phyloP scores from a whole-genome alignment of 2,329 filamentous ascomycete genomes.

The Malbranchea zuffiana region DNA sequence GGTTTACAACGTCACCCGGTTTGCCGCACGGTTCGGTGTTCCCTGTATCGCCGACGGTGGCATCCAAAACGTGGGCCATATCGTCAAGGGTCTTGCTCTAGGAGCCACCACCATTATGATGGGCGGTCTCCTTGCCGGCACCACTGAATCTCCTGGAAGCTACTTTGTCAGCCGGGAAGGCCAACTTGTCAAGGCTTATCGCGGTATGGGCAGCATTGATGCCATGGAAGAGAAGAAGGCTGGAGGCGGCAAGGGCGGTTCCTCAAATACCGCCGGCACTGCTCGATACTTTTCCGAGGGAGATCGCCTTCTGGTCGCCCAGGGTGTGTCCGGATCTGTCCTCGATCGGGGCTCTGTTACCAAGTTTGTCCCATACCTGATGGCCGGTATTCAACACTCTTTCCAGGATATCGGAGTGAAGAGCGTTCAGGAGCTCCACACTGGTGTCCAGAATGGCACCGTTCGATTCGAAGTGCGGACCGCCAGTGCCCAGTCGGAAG shows the following conservation, averaged over 20 bases:
- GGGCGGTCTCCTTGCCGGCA: constrained; percentile 93
- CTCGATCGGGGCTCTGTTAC: constrained; percentile 59
- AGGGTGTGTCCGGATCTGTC: constrained; percentile 75
- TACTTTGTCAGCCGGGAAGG: constrained; percentile 95
- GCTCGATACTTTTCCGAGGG: constrained; percentile 98
- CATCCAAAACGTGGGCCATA: constrained; percentile 97
- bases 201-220: constrained; percentile 97
- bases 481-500: constrained; percentile 88
- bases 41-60: constrained; percentile 97
- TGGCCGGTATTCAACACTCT: constrained; percentile 92
- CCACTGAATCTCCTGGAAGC: constrained; percentile 91
- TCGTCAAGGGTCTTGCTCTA: constrained; percentile 93
- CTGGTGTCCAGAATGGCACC: constrained; percentile 59
- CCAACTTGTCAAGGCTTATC: constrained; percentile 97
- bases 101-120: constrained; percentile 98
- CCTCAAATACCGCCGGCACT: constrained; percentile 73
- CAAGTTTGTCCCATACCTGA: constrained; percentile 93
- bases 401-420: constrained; percentile 87
- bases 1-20: constrained; percentile 78
- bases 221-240: constrained; percentile 99
- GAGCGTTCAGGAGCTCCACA: constrained; percentile 66
- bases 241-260: constrained; percentile 54
- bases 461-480: constrained; percentile 92
- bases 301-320: constrained; percentile 85
- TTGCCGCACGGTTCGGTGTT: constrained; percentile 86